Percentiles rank a stretch among this genome's conserved stretches.
These are phyloP conservation scores for Lactarius sanguifluus DNA, from an alignment of 768 basidiomycete species.

Conservation along the genomic window DNA sequence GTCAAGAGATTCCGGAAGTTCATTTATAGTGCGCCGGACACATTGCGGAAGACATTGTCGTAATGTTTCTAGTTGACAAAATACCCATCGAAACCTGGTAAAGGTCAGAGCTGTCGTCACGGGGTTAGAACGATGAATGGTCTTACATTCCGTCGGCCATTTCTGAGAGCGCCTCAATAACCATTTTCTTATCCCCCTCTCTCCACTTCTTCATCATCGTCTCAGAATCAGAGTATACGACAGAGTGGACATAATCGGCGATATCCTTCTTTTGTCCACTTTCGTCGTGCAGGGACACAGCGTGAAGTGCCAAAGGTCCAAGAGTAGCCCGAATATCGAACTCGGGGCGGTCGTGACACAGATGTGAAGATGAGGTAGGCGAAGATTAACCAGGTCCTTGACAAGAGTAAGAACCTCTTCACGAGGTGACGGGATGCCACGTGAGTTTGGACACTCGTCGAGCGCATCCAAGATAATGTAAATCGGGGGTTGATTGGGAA, in stretches of 20 bases:
- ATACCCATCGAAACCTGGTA: background rate
- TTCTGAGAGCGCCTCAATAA: background rate
- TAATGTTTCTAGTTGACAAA: background rate
- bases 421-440: background rate
- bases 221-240: background rate
- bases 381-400: background rate
- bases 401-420: background rate
- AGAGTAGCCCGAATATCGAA: background rate
- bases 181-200: background rate
- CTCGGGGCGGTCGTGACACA: background rate
- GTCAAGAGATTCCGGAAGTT: background rate
- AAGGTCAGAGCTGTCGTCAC: background rate
- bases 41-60: no score
- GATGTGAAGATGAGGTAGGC: background rate
- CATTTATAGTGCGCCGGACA: no score
- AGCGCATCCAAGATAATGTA: background rate
- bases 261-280: background rate
- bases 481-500: background rate
- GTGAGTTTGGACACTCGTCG: background rate
- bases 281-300: background rate
- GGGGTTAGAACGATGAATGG: background rate
- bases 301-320: background rate
- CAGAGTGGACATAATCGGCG: background rate
- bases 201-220: background rate
- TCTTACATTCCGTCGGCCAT: background rate